phyloP scores from a whole-genome alignment of 2,329 filamentous ascomycete genomes.

The Epichloe uncinata region DNA sequence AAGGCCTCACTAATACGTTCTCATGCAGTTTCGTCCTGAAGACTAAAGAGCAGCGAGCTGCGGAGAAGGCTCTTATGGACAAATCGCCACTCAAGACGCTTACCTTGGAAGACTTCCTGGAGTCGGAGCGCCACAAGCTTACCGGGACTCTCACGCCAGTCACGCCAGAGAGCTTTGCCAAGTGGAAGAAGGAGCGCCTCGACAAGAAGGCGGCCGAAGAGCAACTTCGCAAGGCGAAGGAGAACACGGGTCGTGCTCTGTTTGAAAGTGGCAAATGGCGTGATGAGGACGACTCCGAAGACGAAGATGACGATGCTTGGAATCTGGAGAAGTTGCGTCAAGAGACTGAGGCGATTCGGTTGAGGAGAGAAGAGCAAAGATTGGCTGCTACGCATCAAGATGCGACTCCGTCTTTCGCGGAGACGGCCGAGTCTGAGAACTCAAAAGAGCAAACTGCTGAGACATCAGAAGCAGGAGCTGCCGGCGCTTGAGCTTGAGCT shows the following conservation, averaged over 20 bases:
- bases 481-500: slow-evolving; percentile 6
- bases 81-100: slow-evolving; percentile 91
- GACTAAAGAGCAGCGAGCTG: slow-evolving; percentile 90
- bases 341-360: slow-evolving; percentile 68
- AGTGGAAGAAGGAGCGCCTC: slow-evolving; percentile 91
- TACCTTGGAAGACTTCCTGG: slow-evolving; percentile 92
- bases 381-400: slow-evolving; percentile 20
- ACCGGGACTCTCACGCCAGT: slow-evolving; percentile 87
- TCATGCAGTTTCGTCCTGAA: slow-evolving; percentile 73
- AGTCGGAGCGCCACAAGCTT: slow-evolving; percentile 91
- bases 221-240: slow-evolving; percentile 79
- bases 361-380: slow-evolving; percentile 66
- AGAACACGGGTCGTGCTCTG: slow-evolving; percentile 85
- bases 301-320: slow-evolving; percentile 52
- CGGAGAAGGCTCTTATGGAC: slow-evolving; percentile 90
- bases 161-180: slow-evolving; percentile 80
- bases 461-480: slow-evolving; percentile 2
- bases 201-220: slow-evolving; percentile 95
- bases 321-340: slow-evolving; percentile 70
- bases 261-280: slow-evolving; percentile 96
- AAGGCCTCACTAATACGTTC: slow-evolving; percentile 12
- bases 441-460: slow-evolving; percentile 5
- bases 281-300: slow-evolving; percentile 48
- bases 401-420: not conserved
- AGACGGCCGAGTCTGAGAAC: not conserved